phyloP scores from a whole-genome alignment of 116 monocot species.

The Posidonia oceanica region DNA sequence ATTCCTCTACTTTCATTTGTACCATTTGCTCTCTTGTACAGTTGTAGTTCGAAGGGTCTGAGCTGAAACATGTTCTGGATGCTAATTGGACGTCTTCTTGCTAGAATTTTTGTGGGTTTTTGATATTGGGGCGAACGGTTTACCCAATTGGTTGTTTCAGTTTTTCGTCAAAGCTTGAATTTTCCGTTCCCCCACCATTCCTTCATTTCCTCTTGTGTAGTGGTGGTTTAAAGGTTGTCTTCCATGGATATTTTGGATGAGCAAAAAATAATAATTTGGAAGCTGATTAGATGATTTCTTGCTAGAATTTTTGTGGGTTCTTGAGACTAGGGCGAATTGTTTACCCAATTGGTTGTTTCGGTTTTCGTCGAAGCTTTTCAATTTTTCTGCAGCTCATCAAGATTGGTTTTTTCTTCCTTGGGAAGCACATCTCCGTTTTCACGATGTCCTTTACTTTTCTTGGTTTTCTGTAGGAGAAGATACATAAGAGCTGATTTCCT shows the following conservation, averaged over 20 bases:
- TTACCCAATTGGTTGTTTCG: background rate
- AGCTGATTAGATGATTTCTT: too few species aligned
- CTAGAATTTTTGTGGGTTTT: background rate
- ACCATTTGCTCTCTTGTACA: background rate
- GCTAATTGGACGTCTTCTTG: background rate
- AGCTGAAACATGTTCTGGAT: background rate
- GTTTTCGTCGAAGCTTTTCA: too few species aligned
- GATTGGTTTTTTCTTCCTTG: too few species aligned
- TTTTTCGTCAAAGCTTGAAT: too few species aligned
- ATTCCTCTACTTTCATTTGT: background rate
- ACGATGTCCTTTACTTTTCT: background rate
- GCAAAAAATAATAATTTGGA: too few species aligned
- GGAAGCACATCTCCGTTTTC: too few species aligned
- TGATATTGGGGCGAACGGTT: background rate
- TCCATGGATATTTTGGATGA: too few species aligned
- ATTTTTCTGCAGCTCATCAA: too few species aligned
- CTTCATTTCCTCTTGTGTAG: too few species aligned
- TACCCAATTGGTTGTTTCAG: background rate
- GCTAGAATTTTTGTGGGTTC: background rate
- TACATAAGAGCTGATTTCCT: background rate
- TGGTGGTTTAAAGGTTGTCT: too few species aligned
- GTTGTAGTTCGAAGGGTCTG: background rate
- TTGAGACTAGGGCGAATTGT: background rate
- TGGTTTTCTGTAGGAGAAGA: background rate
- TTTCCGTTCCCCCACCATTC: too few species aligned